These are phyloP conservation scores for Diaporthe caulivora DNA, from an alignment of 2,329 filamentous ascomycete species.

Conservation along the genomic window DNA sequence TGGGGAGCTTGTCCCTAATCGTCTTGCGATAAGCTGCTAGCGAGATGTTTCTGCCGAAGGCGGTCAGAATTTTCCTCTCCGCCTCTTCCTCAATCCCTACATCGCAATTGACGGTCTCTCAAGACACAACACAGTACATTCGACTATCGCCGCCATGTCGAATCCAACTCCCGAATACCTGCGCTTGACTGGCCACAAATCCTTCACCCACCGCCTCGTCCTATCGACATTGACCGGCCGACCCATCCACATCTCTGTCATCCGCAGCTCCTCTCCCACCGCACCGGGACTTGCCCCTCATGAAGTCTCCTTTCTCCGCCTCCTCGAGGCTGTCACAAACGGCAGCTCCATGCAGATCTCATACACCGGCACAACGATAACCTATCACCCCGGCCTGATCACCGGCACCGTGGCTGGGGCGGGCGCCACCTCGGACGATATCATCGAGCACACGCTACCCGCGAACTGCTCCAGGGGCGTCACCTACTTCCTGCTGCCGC, in stretches of 20 bases:
- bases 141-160: slow-evolving; percentile 53
- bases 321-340: slow-evolving; percentile 95
- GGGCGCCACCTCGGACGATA: slow-evolving; percentile 77
- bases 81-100: slow-evolving; percentile 6
- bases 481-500: slow-evolving; percentile 90
- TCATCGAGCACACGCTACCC: slow-evolving; percentile 85
- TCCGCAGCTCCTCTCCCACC: slow-evolving; percentile 87
- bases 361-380: slow-evolving; percentile 92
- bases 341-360: slow-evolving; percentile 95
- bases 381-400: slow-evolving; percentile 92
- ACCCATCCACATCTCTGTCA: slow-evolving; percentile 91
- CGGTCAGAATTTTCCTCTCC: slow-evolving; percentile 46
- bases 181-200: slow-evolving; percentile 86
- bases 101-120: background rate
- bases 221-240: slow-evolving; percentile 92
- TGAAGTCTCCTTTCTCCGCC: slow-evolving; percentile 94
- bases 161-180: slow-evolving; percentile 67
- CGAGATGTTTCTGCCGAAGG: slow-evolving; percentile 31
- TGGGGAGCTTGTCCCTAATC: slow-evolving; percentile 5
- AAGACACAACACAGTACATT: background rate
- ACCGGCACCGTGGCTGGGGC: slow-evolving; percentile 84
- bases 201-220: slow-evolving; percentile 85
- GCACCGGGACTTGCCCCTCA: slow-evolving; percentile 90
- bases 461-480: slow-evolving; percentile 83
- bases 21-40: slow-evolving; percentile 29